phyloP scores from a whole-genome alignment of 306 rosid genomes.

The Fragaria nilgerrensis region DNA sequence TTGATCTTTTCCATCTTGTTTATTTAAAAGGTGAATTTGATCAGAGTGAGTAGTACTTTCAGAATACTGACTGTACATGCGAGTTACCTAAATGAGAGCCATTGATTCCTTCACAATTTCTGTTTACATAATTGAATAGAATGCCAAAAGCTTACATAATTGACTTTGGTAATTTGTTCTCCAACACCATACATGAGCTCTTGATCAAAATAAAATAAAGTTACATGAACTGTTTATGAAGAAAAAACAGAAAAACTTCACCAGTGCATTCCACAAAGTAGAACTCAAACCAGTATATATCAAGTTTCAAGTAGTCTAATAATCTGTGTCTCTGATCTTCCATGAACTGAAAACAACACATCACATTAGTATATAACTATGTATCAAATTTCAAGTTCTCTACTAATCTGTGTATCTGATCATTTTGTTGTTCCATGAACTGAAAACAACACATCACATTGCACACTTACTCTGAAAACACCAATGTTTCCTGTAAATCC shows the following conservation, averaged over 20 bases:
- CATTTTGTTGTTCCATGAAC: not conserved
- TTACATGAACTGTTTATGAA: not conserved
- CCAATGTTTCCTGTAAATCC: not conserved
- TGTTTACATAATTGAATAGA: no score
- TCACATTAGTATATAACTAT: not conserved
- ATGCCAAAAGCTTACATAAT: no score
- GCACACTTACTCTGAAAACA: not conserved
- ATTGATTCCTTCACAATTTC: no score
- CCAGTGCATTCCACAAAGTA: not conserved
- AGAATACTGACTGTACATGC: no score
- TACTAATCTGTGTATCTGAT: not conserved
- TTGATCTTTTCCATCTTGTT: no score
- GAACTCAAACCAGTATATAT: not conserved
- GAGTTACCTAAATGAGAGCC: no score
- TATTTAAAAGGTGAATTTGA: no score
- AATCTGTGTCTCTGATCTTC: not conserved
- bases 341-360: not conserved
- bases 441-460: not conserved
- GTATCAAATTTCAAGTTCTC: not conserved
- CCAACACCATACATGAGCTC: not conserved
- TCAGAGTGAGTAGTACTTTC: no score
- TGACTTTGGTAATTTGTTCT: no score
- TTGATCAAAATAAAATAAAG: not conserved
- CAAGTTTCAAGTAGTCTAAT: not conserved
- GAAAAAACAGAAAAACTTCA: not conserved